phyloP scores from a whole-genome alignment of 176 grass and related monocot species.

The Bromus sterilis region DNA sequence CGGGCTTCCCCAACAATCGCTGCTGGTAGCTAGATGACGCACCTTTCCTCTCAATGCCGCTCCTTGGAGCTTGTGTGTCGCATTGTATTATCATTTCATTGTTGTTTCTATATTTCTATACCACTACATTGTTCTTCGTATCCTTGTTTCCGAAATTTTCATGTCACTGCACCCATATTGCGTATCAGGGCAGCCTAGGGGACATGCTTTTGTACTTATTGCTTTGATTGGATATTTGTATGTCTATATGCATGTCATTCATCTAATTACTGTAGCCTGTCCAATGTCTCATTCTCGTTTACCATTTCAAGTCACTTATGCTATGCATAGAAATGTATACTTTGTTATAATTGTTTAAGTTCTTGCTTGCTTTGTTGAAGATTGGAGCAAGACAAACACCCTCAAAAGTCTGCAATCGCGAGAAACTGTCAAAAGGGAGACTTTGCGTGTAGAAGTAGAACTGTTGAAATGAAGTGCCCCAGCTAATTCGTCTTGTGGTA shows the following conservation, averaged over 20 bases:
- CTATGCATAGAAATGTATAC: not conserved
- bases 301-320: not conserved
- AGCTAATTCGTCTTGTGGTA: not conserved
- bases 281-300: not conserved
- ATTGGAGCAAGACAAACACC: not conserved
- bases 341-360: not conserved
- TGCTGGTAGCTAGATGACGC: not conserved
- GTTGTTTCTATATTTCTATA: not conserved
- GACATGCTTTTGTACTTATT: too few relatives aligned
- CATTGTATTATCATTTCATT: not conserved
- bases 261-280: not conserved
- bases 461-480: not conserved
- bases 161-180: not conserved
- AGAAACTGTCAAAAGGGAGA: not conserved
- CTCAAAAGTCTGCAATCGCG: not conserved
- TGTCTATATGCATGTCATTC: not conserved
- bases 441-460: not conserved
- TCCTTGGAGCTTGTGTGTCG: not conserved
- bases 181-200: not conserved
- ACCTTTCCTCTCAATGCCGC: not conserved
- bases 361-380: not conserved
- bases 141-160: not conserved
- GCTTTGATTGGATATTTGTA: not conserved
- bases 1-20: not conserved
- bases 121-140: not conserved